Percentiles rank a stretch among this genome's conserved stretches.
Conservation (phyloP, 2,329 filamentous ascomycete genomes). For the Cladobotryum mycophilum region DNA sequence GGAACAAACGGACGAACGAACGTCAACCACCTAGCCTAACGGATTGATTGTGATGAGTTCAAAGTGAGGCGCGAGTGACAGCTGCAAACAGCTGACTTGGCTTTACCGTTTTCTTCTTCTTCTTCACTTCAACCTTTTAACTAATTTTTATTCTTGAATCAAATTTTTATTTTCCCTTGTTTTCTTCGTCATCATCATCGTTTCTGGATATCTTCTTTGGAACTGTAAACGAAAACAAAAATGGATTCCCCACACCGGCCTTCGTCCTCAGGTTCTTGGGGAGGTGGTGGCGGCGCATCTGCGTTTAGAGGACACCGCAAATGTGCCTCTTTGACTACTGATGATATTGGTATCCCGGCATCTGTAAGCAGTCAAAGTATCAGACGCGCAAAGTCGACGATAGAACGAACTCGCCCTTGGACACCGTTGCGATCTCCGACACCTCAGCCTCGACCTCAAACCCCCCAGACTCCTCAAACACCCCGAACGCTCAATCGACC, state of each 20-base stretch:
- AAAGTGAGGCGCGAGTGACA: neutral
- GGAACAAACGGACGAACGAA: neutral
- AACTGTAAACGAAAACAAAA: too few species aligned
- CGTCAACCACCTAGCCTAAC: neutral
- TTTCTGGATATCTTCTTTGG: too few species aligned
- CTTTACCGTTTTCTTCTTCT: neutral
- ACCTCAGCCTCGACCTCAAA: neutral
- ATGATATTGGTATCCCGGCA: neutral
- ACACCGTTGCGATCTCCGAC: neutral
- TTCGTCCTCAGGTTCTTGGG: too few species aligned
- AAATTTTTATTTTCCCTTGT: too few species aligned
- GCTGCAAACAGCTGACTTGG: too few species aligned
- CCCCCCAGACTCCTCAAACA: neutral
- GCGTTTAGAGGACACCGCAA: neutral
- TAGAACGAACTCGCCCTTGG: conserved; percentile 4
- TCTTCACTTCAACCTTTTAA: neutral
- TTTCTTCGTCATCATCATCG: too few species aligned
- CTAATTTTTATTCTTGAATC: too few species aligned
- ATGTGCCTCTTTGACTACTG: neutral
- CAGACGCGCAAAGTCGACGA: conserved; percentile 5
- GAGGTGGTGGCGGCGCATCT: neutral
- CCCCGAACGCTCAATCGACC: neutral
- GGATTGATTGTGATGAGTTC: neutral
- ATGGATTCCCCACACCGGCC: too few species aligned
- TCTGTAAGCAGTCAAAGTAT: conserved; percentile 7